Evolutionary conservation across 176 grass and related monocot species (phyloP).

Genomic region (Triticum turgidum): DNA sequence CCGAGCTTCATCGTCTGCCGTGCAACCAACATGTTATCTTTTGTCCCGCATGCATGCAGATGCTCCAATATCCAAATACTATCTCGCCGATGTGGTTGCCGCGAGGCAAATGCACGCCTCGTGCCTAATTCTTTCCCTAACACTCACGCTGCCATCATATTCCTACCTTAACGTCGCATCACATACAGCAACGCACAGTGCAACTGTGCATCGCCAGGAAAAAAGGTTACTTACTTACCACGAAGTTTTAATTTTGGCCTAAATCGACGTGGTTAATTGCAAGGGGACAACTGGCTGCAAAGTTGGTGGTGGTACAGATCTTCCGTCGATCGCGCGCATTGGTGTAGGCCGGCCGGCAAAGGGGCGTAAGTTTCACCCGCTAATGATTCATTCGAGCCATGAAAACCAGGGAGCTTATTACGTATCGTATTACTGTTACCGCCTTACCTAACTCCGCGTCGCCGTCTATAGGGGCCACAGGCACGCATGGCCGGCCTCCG

Average conservation of each 20-base stretch:
- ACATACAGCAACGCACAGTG: background rate
- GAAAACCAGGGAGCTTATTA: background rate
- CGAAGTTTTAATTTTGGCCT: background rate
- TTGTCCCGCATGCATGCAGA: background rate
- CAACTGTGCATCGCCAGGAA: no score
- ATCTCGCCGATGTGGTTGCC: background rate
- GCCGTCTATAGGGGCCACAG: slow-evolving; percentile 18
- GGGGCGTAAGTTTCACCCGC: background rate
- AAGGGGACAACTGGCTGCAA: background rate
- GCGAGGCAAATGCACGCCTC: background rate
- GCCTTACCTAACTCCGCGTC: slow-evolving; percentile 47
- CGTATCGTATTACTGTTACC: background rate
- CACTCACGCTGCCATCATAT: background rate
- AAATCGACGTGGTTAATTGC: background rate
- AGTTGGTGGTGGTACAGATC: background rate
- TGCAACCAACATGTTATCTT: background rate
- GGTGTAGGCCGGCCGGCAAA: no score
- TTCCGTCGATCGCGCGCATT: background rate
- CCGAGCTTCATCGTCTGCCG: background rate
- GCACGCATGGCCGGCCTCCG: background rate
- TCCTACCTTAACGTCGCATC: background rate
- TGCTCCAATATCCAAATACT: background rate
- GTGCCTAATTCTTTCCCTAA: background rate
- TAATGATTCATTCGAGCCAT: background rate
- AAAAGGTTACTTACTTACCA: no score